Evolutionary conservation across 768 basidiomycete genomes (phyloP).

Genomic region (Neoboletus subvelutipes): DNA sequence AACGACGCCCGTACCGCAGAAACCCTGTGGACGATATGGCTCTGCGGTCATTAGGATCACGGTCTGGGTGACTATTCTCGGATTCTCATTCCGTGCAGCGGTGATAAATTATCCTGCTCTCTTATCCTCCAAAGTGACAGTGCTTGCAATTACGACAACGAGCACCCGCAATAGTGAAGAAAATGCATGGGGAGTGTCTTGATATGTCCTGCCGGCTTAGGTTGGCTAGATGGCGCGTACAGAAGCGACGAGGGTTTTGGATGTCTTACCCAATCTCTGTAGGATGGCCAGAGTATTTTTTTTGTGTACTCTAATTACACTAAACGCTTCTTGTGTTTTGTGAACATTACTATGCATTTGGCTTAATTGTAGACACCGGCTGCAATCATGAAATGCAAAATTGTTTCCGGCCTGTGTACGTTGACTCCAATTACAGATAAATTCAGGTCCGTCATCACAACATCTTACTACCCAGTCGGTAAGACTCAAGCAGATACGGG

Average conservation of each 20-base stretch:
- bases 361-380: constrained; percentile 22
- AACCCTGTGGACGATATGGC: constrained; percentile 62
- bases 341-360: constrained; percentile 22
- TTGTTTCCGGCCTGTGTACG: constrained; percentile 11
- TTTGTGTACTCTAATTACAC: constrained; percentile 18
- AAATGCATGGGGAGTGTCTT: background rate
- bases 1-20: constrained; percentile 58
- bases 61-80: constrained; percentile 36
- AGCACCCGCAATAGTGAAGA: constrained; percentile 7
- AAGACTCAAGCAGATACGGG: background rate
- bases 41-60: constrained; percentile 47
- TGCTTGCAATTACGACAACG: constrained; percentile 6
- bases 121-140: constrained; percentile 16
- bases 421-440: constrained; percentile 21
- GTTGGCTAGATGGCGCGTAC: background rate
- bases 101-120: constrained; percentile 22
- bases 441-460: constrained; percentile 25
- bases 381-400: constrained; percentile 19
- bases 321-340: constrained; percentile 11
- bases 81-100: constrained; percentile 13
- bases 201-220: background rate
- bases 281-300: background rate
- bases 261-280: background rate
- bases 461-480: constrained; percentile 3
- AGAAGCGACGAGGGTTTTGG: background rate